phyloP scores from a whole-genome alignment of 371 early-diverging fungal species.

The Entomophthora muscae region DNA sequence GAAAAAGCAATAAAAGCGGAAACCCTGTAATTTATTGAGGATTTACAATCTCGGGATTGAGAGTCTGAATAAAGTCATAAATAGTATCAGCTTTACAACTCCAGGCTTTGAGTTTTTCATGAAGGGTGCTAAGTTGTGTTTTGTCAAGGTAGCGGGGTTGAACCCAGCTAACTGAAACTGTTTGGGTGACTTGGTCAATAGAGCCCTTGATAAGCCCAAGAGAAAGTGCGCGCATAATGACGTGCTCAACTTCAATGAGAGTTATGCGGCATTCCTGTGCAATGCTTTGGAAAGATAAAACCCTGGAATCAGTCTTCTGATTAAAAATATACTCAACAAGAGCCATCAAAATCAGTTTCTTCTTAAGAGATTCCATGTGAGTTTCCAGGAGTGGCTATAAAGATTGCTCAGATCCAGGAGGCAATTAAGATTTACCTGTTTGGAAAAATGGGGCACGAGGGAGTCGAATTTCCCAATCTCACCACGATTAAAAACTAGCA shows the following conservation, averaged over 20 bases:
- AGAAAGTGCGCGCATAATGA: conserved; percentile 92
- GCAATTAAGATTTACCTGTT: conserved; percentile 28
- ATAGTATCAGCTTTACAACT: conserved; percentile 30
- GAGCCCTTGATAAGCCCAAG: conserved; percentile 81
- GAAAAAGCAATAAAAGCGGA: too few species aligned
- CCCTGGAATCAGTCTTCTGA: conserved; percentile 60
- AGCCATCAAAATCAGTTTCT: conserved; percentile 94
- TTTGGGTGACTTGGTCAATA: conserved; percentile 85
- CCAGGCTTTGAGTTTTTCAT: conserved; percentile 34
- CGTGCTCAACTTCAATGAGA: conserved; percentile 79
- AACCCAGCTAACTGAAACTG: conserved; percentile 84
- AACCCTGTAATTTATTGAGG: too few species aligned
- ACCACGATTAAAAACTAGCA: conserved; percentile 87
- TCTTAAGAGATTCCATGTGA: conserved; percentile 51
- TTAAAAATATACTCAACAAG: conserved; percentile 86
- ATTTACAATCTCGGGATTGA: conserved; percentile 5
- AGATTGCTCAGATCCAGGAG: conserved; percentile 3
- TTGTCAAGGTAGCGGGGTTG: conserved; percentile 88
- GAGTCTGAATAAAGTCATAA: background rate
- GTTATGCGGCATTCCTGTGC: conserved; percentile 74
- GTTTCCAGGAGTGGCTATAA: conserved; percentile 54
- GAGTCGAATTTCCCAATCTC: conserved; percentile 83
- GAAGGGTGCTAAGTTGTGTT: conserved; percentile 66
- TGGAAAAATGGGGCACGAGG: conserved; percentile 48
- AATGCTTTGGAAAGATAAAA: conserved; percentile 66